Evolutionary conservation across 345 rosid genomes (phyloP).

Genomic region (Populus tremula): DNA sequence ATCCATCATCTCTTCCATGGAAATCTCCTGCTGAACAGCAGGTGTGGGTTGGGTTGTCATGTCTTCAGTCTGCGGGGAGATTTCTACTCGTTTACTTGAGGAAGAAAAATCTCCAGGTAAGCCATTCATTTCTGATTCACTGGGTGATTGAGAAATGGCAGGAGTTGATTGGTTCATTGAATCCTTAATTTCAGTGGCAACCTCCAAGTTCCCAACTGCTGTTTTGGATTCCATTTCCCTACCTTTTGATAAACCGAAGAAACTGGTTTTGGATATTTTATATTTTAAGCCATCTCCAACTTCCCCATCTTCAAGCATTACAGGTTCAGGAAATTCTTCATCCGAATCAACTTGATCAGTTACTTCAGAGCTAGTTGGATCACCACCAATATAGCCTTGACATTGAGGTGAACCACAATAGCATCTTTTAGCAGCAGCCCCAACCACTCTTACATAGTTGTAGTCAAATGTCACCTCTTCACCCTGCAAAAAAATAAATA

Average conservation of each 20-base stretch:
- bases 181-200: conserved; percentile 26
- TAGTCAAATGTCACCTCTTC: conserved; percentile 97
- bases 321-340: conserved; percentile 93
- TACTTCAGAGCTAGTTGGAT: conserved; percentile 70
- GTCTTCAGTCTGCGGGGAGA: conserved; percentile 26
- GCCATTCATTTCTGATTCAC: conserved; percentile 36
- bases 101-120: conserved; percentile 25
- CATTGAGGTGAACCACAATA: conserved; percentile 84
- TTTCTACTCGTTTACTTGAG: conserved; percentile 33
- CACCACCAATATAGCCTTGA: conserved; percentile 96
- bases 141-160: conserved; percentile 25
- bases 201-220: conserved; percentile 24
- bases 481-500: conserved; percentile 45
- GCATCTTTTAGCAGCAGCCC: conserved; percentile 98
- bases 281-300: conserved; percentile 38
- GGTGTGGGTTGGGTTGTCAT: conserved; percentile 22
- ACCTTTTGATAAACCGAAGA: conserved; percentile 27
- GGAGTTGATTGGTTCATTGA: conserved; percentile 32
- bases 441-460: conserved; percentile 95
- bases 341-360: conserved; percentile 94
- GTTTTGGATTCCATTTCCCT: conserved; percentile 5
- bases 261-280: conserved; percentile 28
- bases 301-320: conserved; percentile 74
- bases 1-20: conserved; percentile 36
- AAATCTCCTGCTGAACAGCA: conserved; percentile 37